Evolutionary conservation across 768 basidiomycete species (phyloP), one percentile per base, ranked within the genome.

Genomic region (Guyanaporus albipodus): DNA sequence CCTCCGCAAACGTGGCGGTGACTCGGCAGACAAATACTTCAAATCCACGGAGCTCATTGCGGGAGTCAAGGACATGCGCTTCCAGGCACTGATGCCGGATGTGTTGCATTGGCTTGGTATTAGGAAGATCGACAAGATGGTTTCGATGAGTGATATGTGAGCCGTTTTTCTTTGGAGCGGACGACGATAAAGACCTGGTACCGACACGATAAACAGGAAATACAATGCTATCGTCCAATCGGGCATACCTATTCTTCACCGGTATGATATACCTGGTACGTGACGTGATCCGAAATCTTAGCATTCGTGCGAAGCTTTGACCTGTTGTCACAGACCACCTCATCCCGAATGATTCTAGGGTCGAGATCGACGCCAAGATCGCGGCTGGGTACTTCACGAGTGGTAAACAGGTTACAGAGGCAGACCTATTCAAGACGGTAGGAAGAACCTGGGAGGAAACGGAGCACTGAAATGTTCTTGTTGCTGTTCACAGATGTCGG

Each of bases 281-380:
- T 63, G 9, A 26, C 15, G 3, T 28, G 2, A 22, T 26, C 17
- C 5, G 6, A 28, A 1, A 15, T 12, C 8, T 18, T 2, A 8
- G 28, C 8, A 8, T 21, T 18, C 26, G 11, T 23, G 21, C 42
- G 6, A 15, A 27, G 23, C 8, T 28, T 19, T 38, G 7, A 52
- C 17, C 8, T 33, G 3, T 34, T 18, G 10, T 34, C 18, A 12
- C 48, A 80, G 90, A 90, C 42, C 78, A 95, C 53, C 80, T 96
- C 46, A 88, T 96, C 52, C 92, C 91, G 0, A 87, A 86, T 28
- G 89, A 92, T 67, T 87, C 87, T 34, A 79, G 83, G 14, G 94
- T 97, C 22, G 94, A 97, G 72, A 96, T 95, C 52, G 91, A 96
- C 55, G 94, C 94, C 28, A 97, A 96, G 78, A 92, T 93, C 56